Conservation (phyloP, 2,329 filamentous ascomycete species). For the Pseudogymnoascus sp. region DNA sequence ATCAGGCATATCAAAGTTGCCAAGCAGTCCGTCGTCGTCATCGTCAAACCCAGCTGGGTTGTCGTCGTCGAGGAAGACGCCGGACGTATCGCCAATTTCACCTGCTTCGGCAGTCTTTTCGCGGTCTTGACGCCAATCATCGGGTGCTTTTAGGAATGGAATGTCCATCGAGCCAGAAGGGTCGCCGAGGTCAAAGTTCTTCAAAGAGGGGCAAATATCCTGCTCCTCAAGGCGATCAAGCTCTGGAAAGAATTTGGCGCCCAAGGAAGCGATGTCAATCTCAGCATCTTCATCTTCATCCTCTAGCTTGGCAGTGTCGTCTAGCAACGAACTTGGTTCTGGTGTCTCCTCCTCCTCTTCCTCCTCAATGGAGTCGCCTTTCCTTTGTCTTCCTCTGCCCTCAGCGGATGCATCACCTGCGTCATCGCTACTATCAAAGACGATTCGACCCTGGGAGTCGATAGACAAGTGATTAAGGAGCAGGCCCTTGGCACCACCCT, state of each 20-base stretch:
- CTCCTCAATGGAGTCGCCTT: conserved; percentile 58
- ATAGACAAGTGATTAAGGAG: conserved; percentile 96
- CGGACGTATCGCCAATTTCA: conserved; percentile 59
- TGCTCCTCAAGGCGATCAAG: conserved; percentile 68
- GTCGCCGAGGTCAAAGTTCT: conserved; percentile 85
- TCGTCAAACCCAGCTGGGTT: conserved; percentile 75
- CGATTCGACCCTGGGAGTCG: conserved; percentile 81
- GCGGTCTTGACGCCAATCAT: conserved; percentile 70
- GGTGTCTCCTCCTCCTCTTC: conserved; percentile 33
- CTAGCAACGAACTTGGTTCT: conserved; percentile 29
- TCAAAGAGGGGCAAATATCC: conserved; percentile 90
- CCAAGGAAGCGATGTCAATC: conserved; percentile 70
- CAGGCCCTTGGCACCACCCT: conserved; percentile 91
- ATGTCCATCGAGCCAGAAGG: conserved; percentile 79
- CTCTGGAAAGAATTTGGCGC: conserved; percentile 77
- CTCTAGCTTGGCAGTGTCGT: conserved; percentile 33
- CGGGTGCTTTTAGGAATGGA: conserved; percentile 80
- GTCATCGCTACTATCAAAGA: conserved; percentile 97
- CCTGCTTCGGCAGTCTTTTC: conserved; percentile 47
- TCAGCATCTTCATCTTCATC: conserved; percentile 53
- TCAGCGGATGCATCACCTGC: conserved; percentile 42
- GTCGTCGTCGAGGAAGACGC: conserved; percentile 79
- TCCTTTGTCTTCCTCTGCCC: conserved; percentile 22
- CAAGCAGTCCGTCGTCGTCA: conserved; percentile 61
- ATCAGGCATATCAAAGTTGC: conserved; percentile 64